Base-by-base conservation (phyloP, 2,329 filamentous ascomycete species). In the Lasiodiplodia gonubiensis region DNA sequence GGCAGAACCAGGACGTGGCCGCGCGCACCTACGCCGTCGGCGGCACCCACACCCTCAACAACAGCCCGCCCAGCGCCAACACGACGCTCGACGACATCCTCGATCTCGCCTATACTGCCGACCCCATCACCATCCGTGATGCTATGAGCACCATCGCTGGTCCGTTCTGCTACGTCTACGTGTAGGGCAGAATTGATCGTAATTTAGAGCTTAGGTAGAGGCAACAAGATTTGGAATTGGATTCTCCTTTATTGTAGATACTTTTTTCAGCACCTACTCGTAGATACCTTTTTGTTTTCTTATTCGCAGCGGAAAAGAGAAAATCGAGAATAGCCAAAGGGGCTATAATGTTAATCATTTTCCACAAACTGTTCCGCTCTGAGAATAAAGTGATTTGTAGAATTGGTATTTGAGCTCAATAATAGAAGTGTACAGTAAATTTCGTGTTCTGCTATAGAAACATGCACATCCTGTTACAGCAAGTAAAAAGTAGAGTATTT, bases 121-220 rank as follows among this genome's bases (percentile, higher is more conserved):
- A 72, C 10, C 68, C 70, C 21, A 76, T 79, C 39, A 75, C 71
- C 10, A 78, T 83, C 66, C 70, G 71, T 5, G 78, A 82, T 51
- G 68, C 79, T n/a, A 78, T 81, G 72, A 79, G 76, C 64, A 83
- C 82, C 0, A 73, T 81, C 10, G 79, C 68, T n/a, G 82, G 82
- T 3, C 81, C 79, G 4, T 82, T 84, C 68, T 84, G 82, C 69
- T 84, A 84, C 67, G 74, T 82, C 4, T 84, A 84, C 7, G 6
- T 37, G n/a, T 63, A 51, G 42, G 16, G 25, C 16, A 18, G 21
- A 30, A 5, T 33, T 33, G 1, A 33, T 33, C 30, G 10, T 35
- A 1, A 5, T 14, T 7, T 23, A n/a, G 53, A 5, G 53, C 3
- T 27, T 10, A 7, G 16, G n/a, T 5, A 23, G 39, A 8, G 23